phyloP scores from a whole-genome alignment of 768 basidiomycete species.

The Mycena alexandri region DNA sequence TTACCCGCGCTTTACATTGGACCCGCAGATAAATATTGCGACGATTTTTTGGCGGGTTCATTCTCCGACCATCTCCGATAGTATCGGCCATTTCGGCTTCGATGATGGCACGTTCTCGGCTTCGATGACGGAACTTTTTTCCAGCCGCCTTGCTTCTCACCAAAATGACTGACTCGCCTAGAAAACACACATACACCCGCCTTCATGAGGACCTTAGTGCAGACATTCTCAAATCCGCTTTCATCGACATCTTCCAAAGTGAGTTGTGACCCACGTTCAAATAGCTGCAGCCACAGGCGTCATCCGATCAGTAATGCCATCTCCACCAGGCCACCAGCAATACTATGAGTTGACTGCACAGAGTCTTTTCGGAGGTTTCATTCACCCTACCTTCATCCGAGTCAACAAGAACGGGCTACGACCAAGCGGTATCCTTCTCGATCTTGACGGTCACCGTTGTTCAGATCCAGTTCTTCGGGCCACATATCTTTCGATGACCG shows the following conservation, averaged over 20 bases:
- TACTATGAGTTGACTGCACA: neutral
- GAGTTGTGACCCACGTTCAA: neutral
- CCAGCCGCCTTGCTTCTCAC: no score
- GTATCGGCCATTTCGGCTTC: no score
- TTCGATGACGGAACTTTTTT: no score
- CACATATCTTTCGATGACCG: no score
- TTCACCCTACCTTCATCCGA: neutral
- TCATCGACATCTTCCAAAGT: slow-evolving; percentile 7
- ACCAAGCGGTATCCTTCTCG: neutral
- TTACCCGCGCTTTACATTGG: no score
- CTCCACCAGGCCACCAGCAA: neutral
- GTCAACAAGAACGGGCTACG: neutral
- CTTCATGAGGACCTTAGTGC: neutral
- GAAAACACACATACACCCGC: neutral
- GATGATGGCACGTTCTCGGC: no score
- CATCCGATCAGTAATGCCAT: no score
- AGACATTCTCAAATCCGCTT: neutral
- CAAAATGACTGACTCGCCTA: neutral
- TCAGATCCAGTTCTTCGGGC: slow-evolving; percentile 2
- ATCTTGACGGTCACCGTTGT: neutral
- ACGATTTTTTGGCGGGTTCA: no score
- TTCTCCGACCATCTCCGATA: no score
- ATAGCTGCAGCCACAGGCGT: no score
- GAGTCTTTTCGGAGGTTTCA: neutral
- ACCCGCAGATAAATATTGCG: no score